Evolutionary conservation across 805 yeast species (phyloP).

Genomic region (Suhomyces prunicola): DNA sequence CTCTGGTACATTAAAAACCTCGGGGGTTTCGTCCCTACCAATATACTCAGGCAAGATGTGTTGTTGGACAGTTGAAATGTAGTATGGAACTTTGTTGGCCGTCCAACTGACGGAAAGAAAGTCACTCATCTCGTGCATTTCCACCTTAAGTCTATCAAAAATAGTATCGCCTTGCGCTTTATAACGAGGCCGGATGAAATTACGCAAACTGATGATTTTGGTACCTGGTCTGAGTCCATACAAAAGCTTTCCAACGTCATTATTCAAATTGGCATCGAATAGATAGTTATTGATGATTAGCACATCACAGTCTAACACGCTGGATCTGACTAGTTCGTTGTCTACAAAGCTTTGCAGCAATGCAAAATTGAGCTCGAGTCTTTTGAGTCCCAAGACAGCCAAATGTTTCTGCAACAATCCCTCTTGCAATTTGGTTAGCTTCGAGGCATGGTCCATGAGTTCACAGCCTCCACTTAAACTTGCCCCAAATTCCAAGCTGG

Average conservation of each 20-base stretch:
- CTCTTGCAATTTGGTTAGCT: slow-evolving; percentile 59
- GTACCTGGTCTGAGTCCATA: slow-evolving; percentile 67
- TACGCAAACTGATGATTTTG: slow-evolving; percentile 73
- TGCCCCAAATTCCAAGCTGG: slow-evolving; percentile 83
- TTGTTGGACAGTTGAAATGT: slow-evolving; percentile 63
- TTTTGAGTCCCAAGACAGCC: slow-evolving; percentile 58
- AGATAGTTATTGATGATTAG: slow-evolving; percentile 79
- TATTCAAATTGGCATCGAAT: slow-evolving; percentile 73
- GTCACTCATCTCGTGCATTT: slow-evolving; percentile 56
- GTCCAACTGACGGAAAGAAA: slow-evolving; percentile 88
- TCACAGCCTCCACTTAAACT: slow-evolving; percentile 81
- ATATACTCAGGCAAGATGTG: slow-evolving; percentile 35
- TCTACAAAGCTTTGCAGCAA: slow-evolving; percentile 69
- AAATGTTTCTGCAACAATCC: slow-evolving; percentile 57
- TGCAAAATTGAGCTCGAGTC: slow-evolving; percentile 56
- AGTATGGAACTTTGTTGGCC: slow-evolving; percentile 75
- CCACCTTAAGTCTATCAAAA: slow-evolving; percentile 62
- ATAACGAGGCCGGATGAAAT: slow-evolving; percentile 75
- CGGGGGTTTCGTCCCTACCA: slow-evolving; percentile 3
- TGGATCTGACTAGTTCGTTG: slow-evolving; percentile 52
- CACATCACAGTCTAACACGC: slow-evolving; percentile 63
- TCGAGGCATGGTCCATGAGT: slow-evolving; percentile 79
- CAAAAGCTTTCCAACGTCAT: slow-evolving; percentile 62
- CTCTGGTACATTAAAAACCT: neutral
- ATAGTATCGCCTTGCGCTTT: slow-evolving; percentile 57